phyloP scores from a whole-genome alignment of 176 grass and related monocot genomes.

The Triticum timopheevii region DNA sequence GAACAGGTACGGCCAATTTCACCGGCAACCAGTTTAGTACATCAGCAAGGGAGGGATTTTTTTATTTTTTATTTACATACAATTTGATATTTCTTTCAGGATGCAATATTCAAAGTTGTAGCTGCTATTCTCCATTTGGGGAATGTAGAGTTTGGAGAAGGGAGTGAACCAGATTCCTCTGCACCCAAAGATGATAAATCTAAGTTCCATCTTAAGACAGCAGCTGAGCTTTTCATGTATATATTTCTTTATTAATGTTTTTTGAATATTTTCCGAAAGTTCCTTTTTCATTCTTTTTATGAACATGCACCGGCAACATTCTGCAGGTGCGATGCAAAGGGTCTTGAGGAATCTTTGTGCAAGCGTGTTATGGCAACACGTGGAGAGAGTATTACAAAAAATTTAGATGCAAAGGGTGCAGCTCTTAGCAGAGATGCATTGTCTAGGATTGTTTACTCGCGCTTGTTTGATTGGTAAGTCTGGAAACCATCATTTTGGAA shows the following conservation, averaged over 20 bases:
- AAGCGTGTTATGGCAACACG: constrained; percentile 96
- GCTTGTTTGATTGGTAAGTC: constrained; percentile 93
- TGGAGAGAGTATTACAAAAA: constrained; percentile 89
- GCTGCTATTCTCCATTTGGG: constrained; percentile 98
- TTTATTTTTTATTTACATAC: no score
- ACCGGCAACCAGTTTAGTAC: neutral
- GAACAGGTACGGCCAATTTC: constrained; percentile 68
- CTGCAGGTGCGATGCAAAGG: constrained; percentile 70
- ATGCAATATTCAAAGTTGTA: constrained; percentile 92
- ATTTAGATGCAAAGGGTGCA: constrained; percentile 69
- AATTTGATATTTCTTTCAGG: constrained; percentile 39
- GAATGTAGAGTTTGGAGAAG: constrained; percentile 85
- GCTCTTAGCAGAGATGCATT: constrained; percentile 91
- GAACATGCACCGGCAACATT: constrained; percentile 26
- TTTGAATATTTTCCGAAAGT: constrained; percentile 15
- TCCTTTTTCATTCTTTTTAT: constrained; percentile 17
- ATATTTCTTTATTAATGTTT: neutral
- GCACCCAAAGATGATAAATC: constrained; percentile 87
- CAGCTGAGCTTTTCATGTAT: constrained; percentile 98
- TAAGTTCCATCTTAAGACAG: constrained; percentile 78
- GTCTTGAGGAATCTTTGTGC: constrained; percentile 79
- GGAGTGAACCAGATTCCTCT: constrained; percentile 82
- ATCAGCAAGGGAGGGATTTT: no score
- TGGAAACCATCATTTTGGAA: constrained; percentile 16
- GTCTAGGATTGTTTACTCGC: constrained; percentile 88